Percentiles rank a stretch among this genome's conserved stretches.
Evolutionary conservation across 352 stramenopile genomes (phyloP).

Genomic region (Phytophthora syringae): DNA sequence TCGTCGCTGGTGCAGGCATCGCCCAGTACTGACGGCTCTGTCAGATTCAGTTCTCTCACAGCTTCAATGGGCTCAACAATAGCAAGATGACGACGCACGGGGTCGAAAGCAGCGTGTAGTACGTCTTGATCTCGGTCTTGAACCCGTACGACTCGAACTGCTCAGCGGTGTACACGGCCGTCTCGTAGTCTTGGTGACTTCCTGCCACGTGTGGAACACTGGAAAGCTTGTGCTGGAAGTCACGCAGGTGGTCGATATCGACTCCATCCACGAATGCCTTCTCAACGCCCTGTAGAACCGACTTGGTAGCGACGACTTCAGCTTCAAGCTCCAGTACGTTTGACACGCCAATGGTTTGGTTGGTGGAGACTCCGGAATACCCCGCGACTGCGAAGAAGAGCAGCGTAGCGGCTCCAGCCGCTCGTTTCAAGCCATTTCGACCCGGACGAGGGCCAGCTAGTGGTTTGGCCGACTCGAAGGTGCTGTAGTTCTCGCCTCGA

Average conservation of each 20-base stretch:
- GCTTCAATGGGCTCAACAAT: slow-evolving; percentile 44
- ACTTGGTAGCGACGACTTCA: not conserved
- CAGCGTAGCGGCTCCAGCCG: slow-evolving; percentile 8
- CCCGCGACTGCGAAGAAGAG: slow-evolving; percentile 21
- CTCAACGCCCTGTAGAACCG: slow-evolving; percentile 11
- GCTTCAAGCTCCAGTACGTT: not conserved
- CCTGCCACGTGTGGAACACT: slow-evolving; percentile 25
- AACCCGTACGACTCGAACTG: slow-evolving; percentile 41
- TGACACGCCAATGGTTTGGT: slow-evolving; percentile 9
- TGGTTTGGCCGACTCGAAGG: slow-evolving; percentile 2
- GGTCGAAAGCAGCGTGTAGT: slow-evolving; percentile 76
- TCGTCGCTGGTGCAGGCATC: slow-evolving; percentile 60
- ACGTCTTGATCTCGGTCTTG: slow-evolving; percentile 61
- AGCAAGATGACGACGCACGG: slow-evolving; percentile 49
- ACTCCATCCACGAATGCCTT: slow-evolving; percentile 28
- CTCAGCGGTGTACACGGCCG: slow-evolving; percentile 25
- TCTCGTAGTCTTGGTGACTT: slow-evolving; percentile 34
- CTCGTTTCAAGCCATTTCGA: slow-evolving; percentile 8
- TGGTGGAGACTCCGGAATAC: slow-evolving; percentile 5
- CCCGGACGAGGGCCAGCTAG: not conserved
- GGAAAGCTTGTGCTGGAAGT: slow-evolving; percentile 52
- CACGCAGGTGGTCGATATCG: slow-evolving; percentile 29
- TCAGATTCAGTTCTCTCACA: slow-evolving; percentile 54
- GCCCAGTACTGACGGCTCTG: slow-evolving; percentile 56
- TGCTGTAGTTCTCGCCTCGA: slow-evolving; percentile 10